Evolutionary conservation across 2,329 filamentous ascomycete genomes (phyloP), one percentile per base, ranked within the genome.

Genomic region (Zasmidium citrigriseum): DNA sequence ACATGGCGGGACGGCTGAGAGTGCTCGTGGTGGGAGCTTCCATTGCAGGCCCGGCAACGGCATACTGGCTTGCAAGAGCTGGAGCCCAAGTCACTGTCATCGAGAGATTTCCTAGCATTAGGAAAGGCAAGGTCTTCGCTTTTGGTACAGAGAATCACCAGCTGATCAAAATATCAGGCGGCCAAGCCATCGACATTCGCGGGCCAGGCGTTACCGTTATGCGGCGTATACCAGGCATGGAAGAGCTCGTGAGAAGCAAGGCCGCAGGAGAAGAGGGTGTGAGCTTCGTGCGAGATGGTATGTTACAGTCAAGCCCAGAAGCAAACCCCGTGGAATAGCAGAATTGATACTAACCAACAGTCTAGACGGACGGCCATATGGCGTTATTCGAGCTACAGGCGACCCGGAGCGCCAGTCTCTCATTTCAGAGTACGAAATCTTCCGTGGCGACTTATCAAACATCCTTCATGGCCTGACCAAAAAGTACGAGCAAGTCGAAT

Each of bases 391-490:
- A 47, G 55, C 71, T 1, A 71, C 68, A 16, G 73, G 72, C 4
- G 61, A 72, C 52, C 61, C 70, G 0, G 65, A 75, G 50, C 63
- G 68, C 44, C 74, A 76, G 56, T 68, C 63, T 3, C 64, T 76
- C 1, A 57, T 73, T 7, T 73, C 71, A 1, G 74, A 76, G 58
- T 76, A 68, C 56, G 74, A 75, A 59, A 74, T 77, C 27, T 67
- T 70, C 46, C 69, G 75, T 10, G 74, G 72, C 4, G 71, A 75
- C 48, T 61, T 76, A 3, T 61, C 69, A 16, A 60, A 58, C 10
- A 70, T 75, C 18, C 59, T 76, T 0, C 67, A 58, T 27, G 70
- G 73, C 38, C 67, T 77, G 57, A 77, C 74, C n/a, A 74, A 74
- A 55, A 64, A 73, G 22, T 66, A 76, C 52, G 57, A 70, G 27